Percentiles rank a stretch among this genome's conserved stretches.
Conservation (phyloP, 148 eudicot genomes). For the Fagopyrum esculentum region DNA sequence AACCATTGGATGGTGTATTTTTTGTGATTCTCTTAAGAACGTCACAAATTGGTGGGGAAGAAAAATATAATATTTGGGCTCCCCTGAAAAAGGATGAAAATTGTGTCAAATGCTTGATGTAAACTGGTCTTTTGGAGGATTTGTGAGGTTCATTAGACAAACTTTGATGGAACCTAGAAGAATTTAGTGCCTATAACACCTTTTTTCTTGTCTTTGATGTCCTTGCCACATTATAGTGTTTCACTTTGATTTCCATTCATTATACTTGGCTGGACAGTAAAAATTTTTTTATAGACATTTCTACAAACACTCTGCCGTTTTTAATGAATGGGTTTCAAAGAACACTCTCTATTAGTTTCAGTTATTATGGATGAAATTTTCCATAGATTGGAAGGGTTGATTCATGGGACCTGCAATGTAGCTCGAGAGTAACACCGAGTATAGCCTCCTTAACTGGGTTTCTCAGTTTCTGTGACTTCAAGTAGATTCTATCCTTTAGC, state of each 20-base stretch:
- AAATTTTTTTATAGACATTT: not conserved
- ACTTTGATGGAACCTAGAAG: not conserved
- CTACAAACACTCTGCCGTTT: not conserved
- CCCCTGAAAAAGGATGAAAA: not conserved
- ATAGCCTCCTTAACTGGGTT: not conserved
- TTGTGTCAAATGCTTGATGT: not conserved
- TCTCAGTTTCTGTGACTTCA: not conserved
- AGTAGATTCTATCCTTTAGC: not conserved
- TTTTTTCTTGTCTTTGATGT: not conserved
- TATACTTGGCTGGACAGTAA: not conserved
- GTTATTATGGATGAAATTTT: conserved; percentile 1
- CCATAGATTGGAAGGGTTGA: not conserved
- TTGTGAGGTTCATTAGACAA: not conserved
- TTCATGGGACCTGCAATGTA: not conserved
- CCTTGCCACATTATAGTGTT: not conserved
- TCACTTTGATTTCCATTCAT: not conserved
- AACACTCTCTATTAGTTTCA: not conserved
- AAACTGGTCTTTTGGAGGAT: not conserved
- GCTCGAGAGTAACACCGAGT: not conserved
- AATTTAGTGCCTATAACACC: not conserved
- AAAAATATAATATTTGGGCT: not conserved
- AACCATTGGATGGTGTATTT: not conserved
- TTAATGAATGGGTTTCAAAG: not conserved
- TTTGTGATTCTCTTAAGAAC: not conserved
- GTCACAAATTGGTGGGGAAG: not conserved